A percentile compares a stretch with the other conserved stretches of the same genome.
Evolutionary conservation across 805 yeast species (phyloP).

Genomic region (Candida succiphila): DNA sequence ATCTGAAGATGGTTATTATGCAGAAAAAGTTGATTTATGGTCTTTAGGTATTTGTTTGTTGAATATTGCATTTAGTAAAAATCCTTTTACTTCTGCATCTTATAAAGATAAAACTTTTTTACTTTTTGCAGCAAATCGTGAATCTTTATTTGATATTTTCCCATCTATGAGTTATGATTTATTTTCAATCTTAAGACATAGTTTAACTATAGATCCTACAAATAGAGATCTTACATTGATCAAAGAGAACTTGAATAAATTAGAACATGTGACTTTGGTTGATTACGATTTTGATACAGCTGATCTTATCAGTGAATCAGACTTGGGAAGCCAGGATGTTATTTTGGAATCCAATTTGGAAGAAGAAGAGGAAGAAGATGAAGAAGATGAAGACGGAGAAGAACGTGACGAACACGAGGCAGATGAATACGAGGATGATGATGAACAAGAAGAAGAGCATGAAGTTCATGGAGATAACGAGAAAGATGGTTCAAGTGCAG

Average conservation of each 20-base stretch:
- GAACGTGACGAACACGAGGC: slow-evolving; percentile 12
- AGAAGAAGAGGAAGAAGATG: too few species aligned
- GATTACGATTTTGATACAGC: slow-evolving; percentile 45
- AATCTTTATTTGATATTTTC: slow-evolving; percentile 84
- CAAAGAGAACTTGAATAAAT: slow-evolving; percentile 46
- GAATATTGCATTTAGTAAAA: slow-evolving; percentile 79
- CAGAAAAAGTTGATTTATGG: slow-evolving; percentile 83
- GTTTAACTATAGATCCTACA: slow-evolving; percentile 77
- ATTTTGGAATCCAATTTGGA: slow-evolving; percentile 3
- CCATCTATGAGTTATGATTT: slow-evolving; percentile 82
- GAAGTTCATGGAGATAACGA: too few species aligned
- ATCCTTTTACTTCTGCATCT: slow-evolving; percentile 78
- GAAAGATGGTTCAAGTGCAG: neutral
- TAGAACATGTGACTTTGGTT: slow-evolving; percentile 66
- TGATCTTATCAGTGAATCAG: slow-evolving; percentile 5
- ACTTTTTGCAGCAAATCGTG: slow-evolving; percentile 81
- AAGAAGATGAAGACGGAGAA: too few species aligned
- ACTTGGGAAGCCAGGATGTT: slow-evolving; percentile 10
- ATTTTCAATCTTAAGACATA: slow-evolving; percentile 71
- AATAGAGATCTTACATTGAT: slow-evolving; percentile 63
- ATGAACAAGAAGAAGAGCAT: neutral
- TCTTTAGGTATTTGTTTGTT: slow-evolving; percentile 76
- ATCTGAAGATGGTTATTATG: slow-evolving; percentile 52
- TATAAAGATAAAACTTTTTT: slow-evolving; percentile 68
- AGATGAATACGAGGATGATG: slow-evolving; percentile 18